Conservation (phyloP, 2,329 filamentous ascomycete genomes). For the Xylaria polymorpha region DNA sequence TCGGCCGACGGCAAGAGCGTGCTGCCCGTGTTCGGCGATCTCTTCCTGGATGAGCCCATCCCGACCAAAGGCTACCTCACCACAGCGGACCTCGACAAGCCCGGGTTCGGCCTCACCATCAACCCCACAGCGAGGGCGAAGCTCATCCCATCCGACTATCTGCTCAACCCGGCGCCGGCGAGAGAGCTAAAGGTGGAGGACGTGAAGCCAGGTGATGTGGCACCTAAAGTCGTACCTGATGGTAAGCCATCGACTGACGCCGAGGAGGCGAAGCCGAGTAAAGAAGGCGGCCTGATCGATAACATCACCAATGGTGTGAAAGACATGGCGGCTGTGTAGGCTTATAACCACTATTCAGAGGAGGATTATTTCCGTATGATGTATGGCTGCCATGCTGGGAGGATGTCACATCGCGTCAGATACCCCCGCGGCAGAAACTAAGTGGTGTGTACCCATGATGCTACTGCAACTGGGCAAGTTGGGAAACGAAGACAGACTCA, state of each 20-base stretch:
- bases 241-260: slow-evolving; percentile 34
- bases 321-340: slow-evolving; percentile 35
- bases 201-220: slow-evolving; percentile 26
- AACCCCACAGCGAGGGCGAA: slow-evolving; percentile 78
- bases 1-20: slow-evolving; percentile 91
- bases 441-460: not conserved
- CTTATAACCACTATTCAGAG: not conserved
- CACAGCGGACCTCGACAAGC: slow-evolving; percentile 83
- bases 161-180: slow-evolving; percentile 75
- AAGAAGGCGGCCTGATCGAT: slow-evolving; percentile 28
- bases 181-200: slow-evolving; percentile 49
- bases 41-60: slow-evolving; percentile 92
- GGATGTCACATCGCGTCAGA: slow-evolving; percentile 3
- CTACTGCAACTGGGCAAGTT: not conserved
- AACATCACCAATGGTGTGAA: slow-evolving; percentile 43
- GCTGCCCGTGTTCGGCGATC: slow-evolving; percentile 88
- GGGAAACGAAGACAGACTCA: not conserved
- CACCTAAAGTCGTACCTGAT: slow-evolving; percentile 32
- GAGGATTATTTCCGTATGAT: not conserved
- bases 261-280: slow-evolving; percentile 29
- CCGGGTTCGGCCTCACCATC: slow-evolving; percentile 88
- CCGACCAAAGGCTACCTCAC: slow-evolving; percentile 85
- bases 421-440: not conserved
- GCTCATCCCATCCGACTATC: slow-evolving; percentile 78
- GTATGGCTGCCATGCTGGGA: not conserved